Base-by-base conservation (phyloP, 139 green algal genomes). In the Trebouxia sp. region DNA sequence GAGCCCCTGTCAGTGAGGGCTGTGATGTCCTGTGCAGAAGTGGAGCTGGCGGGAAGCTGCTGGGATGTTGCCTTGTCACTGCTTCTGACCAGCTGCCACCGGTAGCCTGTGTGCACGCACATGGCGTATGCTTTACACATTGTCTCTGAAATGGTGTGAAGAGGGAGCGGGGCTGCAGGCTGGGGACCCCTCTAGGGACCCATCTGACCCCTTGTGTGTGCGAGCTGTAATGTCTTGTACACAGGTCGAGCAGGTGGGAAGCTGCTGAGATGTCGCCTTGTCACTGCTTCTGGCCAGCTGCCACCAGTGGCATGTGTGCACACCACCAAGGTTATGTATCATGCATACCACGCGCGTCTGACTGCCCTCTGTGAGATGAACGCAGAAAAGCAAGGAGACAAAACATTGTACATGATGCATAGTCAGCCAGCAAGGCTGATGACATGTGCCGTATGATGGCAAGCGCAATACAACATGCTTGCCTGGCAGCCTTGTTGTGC, bases 71-170 rank as follows among this genome's bases (percentile, higher is more conserved):
- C 32, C 11, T 41, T 72, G 32, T 72, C 62, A n/a, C 1, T n/a
- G 35, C 62, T 72, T 43, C 53, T 83, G 17, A 92, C 37, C 39
- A 95, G 85, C 82, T 91, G 84, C 91, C 91, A 95, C 65, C 83
- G 86, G 86, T 91, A 88, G 30, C 90, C 88, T 24, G 88, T 32
- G 56, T 39, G 28, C 12, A 66, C 12, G n/a, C 6, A 3, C 11
- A 30, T 10, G 26, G 38, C 26, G 2, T n/a, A n/a, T n/a, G n/a
- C n/a, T n/a, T n/a, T n/a, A n/a, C n/a, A n/a, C n/a, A n/a, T n/a
- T n/a, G n/a, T n/a, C n/a, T n/a, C n/a, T n/a, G n/a, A n/a, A n/a
- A n/a, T n/a, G n/a, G n/a, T n/a, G n/a, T n/a, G n/a, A n/a, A n/a
- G n/a, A n/a, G n/a, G n/a, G n/a, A n/a, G n/a, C n/a, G n/a, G 62